A percentile compares a stretch with the other conserved stretches of the same genome.
Conservation (phyloP, 2,329 filamentous ascomycete species). For the Fonsecaea pugnacius region DNA sequence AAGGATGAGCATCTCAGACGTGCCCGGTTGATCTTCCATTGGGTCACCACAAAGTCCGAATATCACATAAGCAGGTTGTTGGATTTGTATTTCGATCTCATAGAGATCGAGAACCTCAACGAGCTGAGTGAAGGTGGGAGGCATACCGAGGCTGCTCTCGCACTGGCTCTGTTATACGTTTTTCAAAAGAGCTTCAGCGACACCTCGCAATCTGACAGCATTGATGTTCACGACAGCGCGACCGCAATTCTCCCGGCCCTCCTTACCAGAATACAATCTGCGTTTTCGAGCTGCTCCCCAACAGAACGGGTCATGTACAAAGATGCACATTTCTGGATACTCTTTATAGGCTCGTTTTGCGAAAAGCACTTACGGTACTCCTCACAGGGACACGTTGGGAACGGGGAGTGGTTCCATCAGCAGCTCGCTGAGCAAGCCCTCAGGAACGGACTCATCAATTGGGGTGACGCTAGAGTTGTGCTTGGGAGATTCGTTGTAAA, state of each 20-base stretch:
- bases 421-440: background rate
- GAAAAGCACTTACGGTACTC: background rate
- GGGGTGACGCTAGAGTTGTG: background rate
- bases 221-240: constrained; percentile 6
- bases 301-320: background rate
- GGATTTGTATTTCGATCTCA: constrained; percentile 9
- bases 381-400: background rate
- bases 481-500: background rate
- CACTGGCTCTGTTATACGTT: constrained; percentile 2
- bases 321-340: constrained; percentile 5
- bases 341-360: constrained; percentile 8
- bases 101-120: background rate
- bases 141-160: constrained; percentile 3
- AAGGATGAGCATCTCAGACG: background rate
- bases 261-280: background rate
- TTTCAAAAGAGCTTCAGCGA: constrained; percentile 9
- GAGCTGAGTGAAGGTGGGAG: background rate
- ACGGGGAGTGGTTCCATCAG: constrained; percentile 5
- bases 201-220: background rate
- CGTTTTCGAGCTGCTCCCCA: background rate
- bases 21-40: constrained; percentile 10
- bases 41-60: constrained; percentile 6
- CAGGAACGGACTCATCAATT: background rate
- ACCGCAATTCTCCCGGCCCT: background rate
- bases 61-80: constrained; percentile 11